A percentile compares a stretch with the other conserved stretches of the same genome.
Evolutionary conservation across 2,329 filamentous ascomycete species (phyloP).

Genomic region (Dothideomycetes sp.): DNA sequence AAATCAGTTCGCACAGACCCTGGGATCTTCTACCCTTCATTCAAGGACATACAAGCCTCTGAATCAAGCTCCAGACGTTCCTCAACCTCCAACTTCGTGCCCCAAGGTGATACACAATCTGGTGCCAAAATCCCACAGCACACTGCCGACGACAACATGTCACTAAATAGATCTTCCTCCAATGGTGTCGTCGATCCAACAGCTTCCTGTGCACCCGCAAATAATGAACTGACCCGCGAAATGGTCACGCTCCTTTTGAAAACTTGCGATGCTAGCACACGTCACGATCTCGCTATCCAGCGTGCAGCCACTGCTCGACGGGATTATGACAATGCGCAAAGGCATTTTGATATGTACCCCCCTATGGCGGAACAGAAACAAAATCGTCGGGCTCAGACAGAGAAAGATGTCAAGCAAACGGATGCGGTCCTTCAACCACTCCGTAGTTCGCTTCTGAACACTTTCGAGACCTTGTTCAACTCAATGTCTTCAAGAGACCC

Average conservation of each 20-base stretch:
- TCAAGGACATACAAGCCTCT: no score
- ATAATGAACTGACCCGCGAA: background rate
- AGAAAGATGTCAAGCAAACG: background rate
- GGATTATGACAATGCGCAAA: background rate
- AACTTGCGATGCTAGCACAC: background rate
- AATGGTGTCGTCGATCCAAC: no score
- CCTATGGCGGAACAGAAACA: background rate
- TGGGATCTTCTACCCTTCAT: no score
- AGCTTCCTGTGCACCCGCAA: no score
- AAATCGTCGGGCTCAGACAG: background rate
- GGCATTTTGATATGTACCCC: background rate
- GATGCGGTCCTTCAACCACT: background rate
- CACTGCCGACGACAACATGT: no score
- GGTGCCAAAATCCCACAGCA: no score
- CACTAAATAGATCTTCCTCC: no score
- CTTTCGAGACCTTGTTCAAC: background rate
- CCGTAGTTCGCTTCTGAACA: background rate
- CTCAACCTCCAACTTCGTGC: no score
- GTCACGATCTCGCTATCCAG: background rate
- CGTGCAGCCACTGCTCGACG: background rate
- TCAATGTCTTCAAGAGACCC: no score
- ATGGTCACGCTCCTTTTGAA: background rate
- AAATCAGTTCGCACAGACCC: no score
- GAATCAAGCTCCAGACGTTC: no score
- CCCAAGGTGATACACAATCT: no score